These are phyloP conservation scores for Phlebopus sp. DNA, from an alignment of 1,284 basidiomycete species.

Conservation along the genomic window DNA sequence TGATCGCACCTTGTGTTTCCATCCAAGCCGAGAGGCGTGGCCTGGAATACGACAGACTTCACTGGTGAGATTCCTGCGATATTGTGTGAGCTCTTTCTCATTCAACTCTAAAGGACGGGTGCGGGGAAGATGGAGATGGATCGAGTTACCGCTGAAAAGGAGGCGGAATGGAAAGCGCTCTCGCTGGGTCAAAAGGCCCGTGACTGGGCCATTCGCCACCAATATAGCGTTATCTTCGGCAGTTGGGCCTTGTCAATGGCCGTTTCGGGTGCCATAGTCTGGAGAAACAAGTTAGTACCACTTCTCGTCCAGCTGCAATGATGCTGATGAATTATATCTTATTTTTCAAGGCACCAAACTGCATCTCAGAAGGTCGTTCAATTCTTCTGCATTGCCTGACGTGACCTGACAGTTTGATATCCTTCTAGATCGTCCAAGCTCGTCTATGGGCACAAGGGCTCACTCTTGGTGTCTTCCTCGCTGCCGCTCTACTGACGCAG, in stretches of 20 bases:
- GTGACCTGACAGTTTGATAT: constrained; percentile 41
- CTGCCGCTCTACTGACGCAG: constrained; percentile 67
- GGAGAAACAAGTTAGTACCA: constrained; percentile 58
- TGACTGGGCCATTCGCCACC: constrained; percentile 77
- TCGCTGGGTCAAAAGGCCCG: constrained; percentile 56
- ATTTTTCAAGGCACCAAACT: constrained; percentile 43
- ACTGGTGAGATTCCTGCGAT: constrained; percentile 50
- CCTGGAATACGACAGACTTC: constrained; percentile 65
- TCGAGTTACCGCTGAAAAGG: constrained; percentile 44
- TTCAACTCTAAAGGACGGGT: constrained; percentile 43
- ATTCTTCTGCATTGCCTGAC: background rate
- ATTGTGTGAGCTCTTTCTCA: background rate
- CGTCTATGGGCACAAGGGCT: constrained; percentile 89
- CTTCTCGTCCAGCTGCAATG: background rate
- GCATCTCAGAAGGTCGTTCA: constrained; percentile 50
- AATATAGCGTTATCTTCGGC: constrained; percentile 80
- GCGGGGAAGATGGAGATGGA: constrained; percentile 61
- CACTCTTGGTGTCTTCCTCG: constrained; percentile 75
- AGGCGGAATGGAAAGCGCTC: constrained; percentile 59
- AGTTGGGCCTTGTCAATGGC: constrained; percentile 79
- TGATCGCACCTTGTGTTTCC: constrained; percentile 68
- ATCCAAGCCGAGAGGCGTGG: constrained; percentile 83
- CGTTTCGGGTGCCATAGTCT: constrained; percentile 69
- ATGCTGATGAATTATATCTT: background rate
- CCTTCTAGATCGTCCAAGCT: constrained; percentile 79